Conservation (phyloP, 176 grass and related monocot species). For the Sorghum bicolor region DNA sequence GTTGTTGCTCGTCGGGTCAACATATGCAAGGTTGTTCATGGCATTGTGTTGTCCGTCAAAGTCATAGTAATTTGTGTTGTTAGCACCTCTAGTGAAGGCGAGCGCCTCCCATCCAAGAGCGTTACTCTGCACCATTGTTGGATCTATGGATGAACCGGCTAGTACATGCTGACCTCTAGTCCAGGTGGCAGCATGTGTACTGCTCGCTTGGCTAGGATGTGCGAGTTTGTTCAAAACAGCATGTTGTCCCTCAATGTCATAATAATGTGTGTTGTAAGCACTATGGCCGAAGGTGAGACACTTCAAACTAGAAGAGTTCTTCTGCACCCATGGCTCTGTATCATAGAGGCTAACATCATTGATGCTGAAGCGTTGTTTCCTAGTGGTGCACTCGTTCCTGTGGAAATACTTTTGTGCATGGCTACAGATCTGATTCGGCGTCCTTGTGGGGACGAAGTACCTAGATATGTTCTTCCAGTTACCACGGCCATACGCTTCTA, state of each 20-base stretch:
- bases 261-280: not conserved
- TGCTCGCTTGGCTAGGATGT: not conserved
- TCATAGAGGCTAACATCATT: not conserved
- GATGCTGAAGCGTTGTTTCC: not conserved
- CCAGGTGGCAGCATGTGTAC: too few species aligned
- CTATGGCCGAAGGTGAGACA: too few species aligned
- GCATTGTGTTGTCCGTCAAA: not conserved
- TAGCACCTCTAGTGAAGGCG: not conserved
- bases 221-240: not conserved
- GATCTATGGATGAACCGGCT: too few species aligned
- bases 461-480: conserved; percentile 15
- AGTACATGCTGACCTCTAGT: too few species aligned
- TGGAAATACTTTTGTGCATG: not conserved
- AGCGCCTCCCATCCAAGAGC: not conserved
- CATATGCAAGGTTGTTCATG: not conserved
- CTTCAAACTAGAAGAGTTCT: not conserved
- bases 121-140: not conserved
- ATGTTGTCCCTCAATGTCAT: not conserved
- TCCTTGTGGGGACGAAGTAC: not conserved
- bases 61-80: not conserved
- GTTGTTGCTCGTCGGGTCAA: not conserved
- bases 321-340: not conserved
- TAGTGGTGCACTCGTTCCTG: not conserved
- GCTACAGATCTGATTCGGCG: not conserved
- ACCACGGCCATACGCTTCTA: not conserved